A percentile compares a stretch with the other conserved stretches of the same genome.
These are phyloP conservation scores for Geotrichum australiense DNA, from an alignment of 1,139 yeast species.

Conservation along the genomic window DNA sequence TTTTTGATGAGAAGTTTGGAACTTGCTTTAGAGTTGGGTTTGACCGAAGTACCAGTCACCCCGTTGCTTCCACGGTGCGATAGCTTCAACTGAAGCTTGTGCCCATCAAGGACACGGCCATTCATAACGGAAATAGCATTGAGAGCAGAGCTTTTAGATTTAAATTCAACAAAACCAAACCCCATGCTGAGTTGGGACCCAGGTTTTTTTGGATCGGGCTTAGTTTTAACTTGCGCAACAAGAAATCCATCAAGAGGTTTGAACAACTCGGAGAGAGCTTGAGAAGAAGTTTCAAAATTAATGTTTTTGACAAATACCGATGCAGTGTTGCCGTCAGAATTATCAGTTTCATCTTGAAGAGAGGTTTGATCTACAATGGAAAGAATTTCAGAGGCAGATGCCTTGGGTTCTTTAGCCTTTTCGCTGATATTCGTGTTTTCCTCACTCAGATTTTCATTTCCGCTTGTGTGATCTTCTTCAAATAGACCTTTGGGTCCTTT, in stretches of 20 bases:
- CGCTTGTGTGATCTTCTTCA: conserved; percentile 36
- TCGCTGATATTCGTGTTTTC: conserved; percentile 30
- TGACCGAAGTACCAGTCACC: conserved; percentile 20
- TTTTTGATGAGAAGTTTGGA: conserved; percentile 85
- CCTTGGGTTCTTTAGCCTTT: conserved; percentile 33
- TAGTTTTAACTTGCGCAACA: conserved; percentile 75
- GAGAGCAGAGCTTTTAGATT: conserved; percentile 67
- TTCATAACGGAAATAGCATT: conserved; percentile 69
- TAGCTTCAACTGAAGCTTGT: conserved; percentile 77
- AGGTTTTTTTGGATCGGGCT: conserved; percentile 74
- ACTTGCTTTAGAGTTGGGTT: conserved; percentile 42
- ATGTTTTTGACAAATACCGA: conserved; percentile 89
- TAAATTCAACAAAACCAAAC: conserved; percentile 91
- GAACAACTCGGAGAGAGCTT: conserved; percentile 54
- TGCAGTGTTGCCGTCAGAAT: conserved; percentile 59
- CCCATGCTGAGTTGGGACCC: conserved; percentile 83
- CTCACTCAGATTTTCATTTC: conserved; percentile 34
- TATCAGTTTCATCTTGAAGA: conserved; percentile 40
- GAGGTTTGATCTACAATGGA: conserved; percentile 35
- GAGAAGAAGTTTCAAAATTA: conserved; percentile 70
- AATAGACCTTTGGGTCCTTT: conserved; percentile 88
- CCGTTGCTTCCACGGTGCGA: conserved; percentile 59
- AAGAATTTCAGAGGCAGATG: conserved; percentile 26
- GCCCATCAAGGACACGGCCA: conserved; percentile 80
- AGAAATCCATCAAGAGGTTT: conserved; percentile 65